phyloP scores from a whole-genome alignment of 345 rosid genomes.

The Citropsis articulata region DNA sequence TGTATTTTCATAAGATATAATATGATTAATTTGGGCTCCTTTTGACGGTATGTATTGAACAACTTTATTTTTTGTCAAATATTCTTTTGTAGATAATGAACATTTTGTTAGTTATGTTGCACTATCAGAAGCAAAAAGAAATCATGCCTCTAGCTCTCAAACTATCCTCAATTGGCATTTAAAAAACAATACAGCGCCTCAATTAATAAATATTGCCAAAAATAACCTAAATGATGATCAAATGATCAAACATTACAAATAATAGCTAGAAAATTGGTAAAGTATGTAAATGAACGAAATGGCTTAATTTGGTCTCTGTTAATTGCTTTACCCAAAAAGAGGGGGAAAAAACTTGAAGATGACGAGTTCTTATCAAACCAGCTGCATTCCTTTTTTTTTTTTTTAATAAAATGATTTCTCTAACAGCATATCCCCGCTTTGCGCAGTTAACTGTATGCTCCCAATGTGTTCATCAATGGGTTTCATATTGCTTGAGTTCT shows the following conservation, averaged over 20 bases:
- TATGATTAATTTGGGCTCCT: not conserved
- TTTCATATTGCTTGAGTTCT: not conserved
- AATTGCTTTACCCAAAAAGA: not conserved
- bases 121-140: conserved; percentile 11
- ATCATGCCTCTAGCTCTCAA: not conserved
- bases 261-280: not conserved
- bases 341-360: not conserved
- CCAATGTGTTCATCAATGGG: not conserved
- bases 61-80: not conserved
- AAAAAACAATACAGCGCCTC: not conserved
- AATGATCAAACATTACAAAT: conserved; percentile 1
- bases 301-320: not conserved
- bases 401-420: too few species aligned
- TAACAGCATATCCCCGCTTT: not conserved
- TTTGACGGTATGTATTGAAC: not conserved
- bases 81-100: not conserved
- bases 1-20: too few species aligned
- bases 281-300: not conserved
- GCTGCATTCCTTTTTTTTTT: too few species aligned
- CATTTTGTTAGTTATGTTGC: not conserved
- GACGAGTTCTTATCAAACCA: too few species aligned
- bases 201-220: not conserved
- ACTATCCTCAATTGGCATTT: not conserved
- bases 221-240: not conserved
- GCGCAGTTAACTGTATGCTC: not conserved